Evolutionary conservation across 805 yeast genomes (phyloP), one percentile per base, ranked within the genome.

Genomic region (Metschnikowia proteae): DNA sequence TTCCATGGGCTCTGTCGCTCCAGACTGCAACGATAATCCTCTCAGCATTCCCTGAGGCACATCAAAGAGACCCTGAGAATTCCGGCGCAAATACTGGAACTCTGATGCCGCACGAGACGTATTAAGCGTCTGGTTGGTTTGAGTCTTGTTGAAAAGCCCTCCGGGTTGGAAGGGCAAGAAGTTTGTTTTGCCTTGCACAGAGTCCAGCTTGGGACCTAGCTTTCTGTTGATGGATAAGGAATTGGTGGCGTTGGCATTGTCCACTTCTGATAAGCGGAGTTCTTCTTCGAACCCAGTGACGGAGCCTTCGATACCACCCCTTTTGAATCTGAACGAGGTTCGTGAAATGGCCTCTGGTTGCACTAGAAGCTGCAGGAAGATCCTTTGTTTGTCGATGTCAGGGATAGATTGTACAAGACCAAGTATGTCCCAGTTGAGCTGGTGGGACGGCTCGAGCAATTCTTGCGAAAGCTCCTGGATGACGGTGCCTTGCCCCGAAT

Each of bases 141-240:
- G 57, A 1, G 53, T 48, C 6, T 60, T 59, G 23, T 63, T 59
- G 29, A 59, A 64, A 36, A 75, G 63, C 2, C 98, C 97, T 55
- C 99, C 98, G 0, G 99, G 99, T 49, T 85, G 83, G 62, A 94
- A 94, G 0, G 99, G 99, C 59, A 92, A 67, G 58, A 79, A 86
- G 17, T 82, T 78, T 0, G 95, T 75, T 3, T 81, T 74, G 0
- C 98, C 98, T 41, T 75, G 71, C 3, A 88, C 68, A 1, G 83
- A 71, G 36, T 81, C 84, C n/a, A 71, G 71, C 54, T 80, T 80
- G 5, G 85, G 74, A 11, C 83, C 81, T 53, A 82, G 78, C 46
- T 82, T 78, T 53, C 99, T 75, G 29, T 79, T 81, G 49, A 90
- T 63, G 1, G 96, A 84, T 40, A 90, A 70, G 0, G 96, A 86